A percentile compares a stretch with the other conserved stretches of the same genome.
These are phyloP conservation scores for Hapsidospora chrysogenum DNA, from an alignment of 495 filamentous ascomycete genomes.

Conservation along the genomic window DNA sequence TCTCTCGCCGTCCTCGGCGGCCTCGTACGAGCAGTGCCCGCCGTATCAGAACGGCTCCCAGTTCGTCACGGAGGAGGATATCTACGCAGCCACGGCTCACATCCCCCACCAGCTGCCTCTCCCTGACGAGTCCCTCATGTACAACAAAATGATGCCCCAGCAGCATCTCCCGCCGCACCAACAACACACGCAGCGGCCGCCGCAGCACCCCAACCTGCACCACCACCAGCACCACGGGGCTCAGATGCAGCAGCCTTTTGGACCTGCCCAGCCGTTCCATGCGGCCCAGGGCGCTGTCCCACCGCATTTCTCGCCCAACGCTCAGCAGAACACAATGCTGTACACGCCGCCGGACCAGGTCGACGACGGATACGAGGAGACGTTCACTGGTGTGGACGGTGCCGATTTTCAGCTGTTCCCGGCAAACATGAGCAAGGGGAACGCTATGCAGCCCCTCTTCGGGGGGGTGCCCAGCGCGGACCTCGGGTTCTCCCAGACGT, in stretches of 20 bases:
- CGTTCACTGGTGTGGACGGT: conserved; percentile 13
- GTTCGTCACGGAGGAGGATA: conserved; percentile 35
- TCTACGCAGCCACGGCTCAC: conserved; percentile 26
- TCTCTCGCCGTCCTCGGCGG: conserved; percentile 26
- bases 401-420: conserved; percentile 33
- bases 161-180: conserved; percentile 17
- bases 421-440: conserved; percentile 7
- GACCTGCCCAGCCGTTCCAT: not conserved
- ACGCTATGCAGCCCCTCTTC: conserved; percentile 7
- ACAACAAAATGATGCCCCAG: conserved; percentile 20
- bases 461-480: conserved; percentile 2
- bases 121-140: conserved; percentile 16
- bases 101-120: conserved; percentile 19
- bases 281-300: conserved; percentile 7
- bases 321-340: conserved; percentile 46
- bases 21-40: conserved; percentile 23
- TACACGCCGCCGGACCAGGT: conserved; percentile 36
- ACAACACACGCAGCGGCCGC: conserved; percentile 11
- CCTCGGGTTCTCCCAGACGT: conserved; percentile 4
- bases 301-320: conserved; percentile 42
- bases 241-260: conserved; percentile 7
- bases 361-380: conserved; percentile 34
- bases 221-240: conserved; percentile 13
- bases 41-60: conserved; percentile 28
- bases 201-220: conserved; percentile 16